phyloP scores from a whole-genome alignment of 305 asterid genomes.

The Fraxinus albicans region DNA sequence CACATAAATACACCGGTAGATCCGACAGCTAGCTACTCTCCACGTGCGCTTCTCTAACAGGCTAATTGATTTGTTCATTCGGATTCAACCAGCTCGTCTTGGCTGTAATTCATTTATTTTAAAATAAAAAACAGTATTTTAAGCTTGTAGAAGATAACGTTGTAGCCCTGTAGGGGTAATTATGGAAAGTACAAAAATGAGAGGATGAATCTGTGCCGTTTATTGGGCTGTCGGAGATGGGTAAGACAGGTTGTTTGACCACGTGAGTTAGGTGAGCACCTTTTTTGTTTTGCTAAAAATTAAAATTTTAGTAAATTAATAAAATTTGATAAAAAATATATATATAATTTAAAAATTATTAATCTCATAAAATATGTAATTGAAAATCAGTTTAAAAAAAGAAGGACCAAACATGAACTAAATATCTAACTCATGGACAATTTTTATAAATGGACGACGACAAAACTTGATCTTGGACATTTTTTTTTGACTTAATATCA shows the following conservation, averaged over 20 bases:
- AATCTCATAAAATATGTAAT: no score
- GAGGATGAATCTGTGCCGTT: conserved; percentile 8
- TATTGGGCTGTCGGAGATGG: conserved; percentile 24
- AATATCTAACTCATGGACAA: no score
- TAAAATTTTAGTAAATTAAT: no score
- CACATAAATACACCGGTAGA: neutral
- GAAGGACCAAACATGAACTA: no score
- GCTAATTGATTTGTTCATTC: neutral
- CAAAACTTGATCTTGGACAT: neutral
- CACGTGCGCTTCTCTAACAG: neutral
- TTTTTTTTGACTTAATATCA: no score
- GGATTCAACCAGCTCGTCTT: neutral
- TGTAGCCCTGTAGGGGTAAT: neutral
- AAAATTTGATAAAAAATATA: no score
- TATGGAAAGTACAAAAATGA: neutral
- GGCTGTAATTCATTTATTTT: neutral
- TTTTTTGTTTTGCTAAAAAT: no score
- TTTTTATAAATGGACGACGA: no score
- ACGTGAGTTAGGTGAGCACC: no score
- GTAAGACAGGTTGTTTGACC: conserved; percentile 11
- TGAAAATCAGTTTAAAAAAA: no score
- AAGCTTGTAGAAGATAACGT: neutral
- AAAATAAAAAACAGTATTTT: no score
- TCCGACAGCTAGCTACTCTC: neutral
- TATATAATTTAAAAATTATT: no score